Percentiles rank a stretch among this genome's conserved stretches.
Evolutionary conservation across 495 filamentous ascomycete genomes (phyloP).

Genomic region (Daldinia caldariorum): DNA sequence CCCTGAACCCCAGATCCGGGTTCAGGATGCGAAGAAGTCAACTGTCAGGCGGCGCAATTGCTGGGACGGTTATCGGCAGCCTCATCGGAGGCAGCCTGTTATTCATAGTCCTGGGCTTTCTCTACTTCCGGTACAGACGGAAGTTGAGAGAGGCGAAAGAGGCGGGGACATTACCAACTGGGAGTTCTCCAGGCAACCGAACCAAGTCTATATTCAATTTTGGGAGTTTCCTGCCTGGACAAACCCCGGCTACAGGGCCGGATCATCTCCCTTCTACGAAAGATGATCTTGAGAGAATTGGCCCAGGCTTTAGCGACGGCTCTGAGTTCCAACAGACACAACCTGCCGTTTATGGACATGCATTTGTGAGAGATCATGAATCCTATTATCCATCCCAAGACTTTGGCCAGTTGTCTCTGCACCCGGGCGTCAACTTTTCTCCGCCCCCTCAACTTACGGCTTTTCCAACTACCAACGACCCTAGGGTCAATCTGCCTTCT

Average conservation of each 20-base stretch:
- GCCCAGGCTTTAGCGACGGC: slow-evolving; percentile 24
- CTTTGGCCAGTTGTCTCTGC: slow-evolving; percentile 37
- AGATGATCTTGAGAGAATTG: slow-evolving; percentile 34
- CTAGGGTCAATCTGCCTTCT: slow-evolving; percentile 27
- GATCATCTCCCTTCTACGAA: slow-evolving; percentile 30
- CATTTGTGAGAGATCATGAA: slow-evolving; percentile 33
- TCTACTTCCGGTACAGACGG: slow-evolving; percentile 48
- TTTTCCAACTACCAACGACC: slow-evolving; percentile 26
- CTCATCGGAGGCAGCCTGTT: slow-evolving; percentile 44
- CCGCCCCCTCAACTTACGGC: slow-evolving; percentile 40
- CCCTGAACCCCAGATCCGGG: slow-evolving; percentile 19
- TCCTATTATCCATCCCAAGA: slow-evolving; percentile 26
- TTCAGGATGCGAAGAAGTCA: slow-evolving; percentile 35
- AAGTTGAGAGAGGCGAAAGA: slow-evolving; percentile 33
- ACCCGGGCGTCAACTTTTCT: slow-evolving; percentile 42
- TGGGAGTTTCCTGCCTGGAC: slow-evolving; percentile 24
- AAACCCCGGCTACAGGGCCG: slow-evolving; percentile 10
- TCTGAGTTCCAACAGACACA: slow-evolving; percentile 31
- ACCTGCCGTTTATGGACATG: slow-evolving; percentile 25
- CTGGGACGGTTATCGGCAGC: slow-evolving; percentile 48
- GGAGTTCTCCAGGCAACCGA: slow-evolving; percentile 25
- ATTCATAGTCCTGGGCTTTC: slow-evolving; percentile 46
- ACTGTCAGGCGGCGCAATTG: slow-evolving; percentile 46
- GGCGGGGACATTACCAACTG: slow-evolving; percentile 31
- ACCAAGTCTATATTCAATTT: slow-evolving; percentile 32